These are phyloP conservation scores for Mercurialis annua DNA, from an alignment of 345 rosid species.

Conservation along the genomic window DNA sequence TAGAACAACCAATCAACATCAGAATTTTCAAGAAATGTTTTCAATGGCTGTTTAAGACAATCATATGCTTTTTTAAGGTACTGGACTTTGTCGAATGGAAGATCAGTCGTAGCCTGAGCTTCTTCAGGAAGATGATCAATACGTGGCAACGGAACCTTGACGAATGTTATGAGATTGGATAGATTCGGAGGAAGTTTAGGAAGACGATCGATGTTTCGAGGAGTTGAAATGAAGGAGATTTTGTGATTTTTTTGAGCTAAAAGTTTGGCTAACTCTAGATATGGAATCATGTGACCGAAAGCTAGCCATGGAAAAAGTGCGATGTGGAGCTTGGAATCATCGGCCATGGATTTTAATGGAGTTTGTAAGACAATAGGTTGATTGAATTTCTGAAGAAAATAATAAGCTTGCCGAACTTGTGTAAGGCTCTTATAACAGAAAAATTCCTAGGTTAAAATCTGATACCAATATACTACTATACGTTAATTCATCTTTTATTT, in stretches of 20 bases:
- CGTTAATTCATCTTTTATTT: too few species aligned
- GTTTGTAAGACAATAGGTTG: too few species aligned
- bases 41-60: neutral
- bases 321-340: constrained; percentile 10
- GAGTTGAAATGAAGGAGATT: constrained; percentile 13
- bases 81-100: constrained; percentile 5
- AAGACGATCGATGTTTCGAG: constrained; percentile 14
- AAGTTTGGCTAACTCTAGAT: constrained; percentile 14
- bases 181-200: constrained; percentile 9
- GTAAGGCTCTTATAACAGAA: too few species aligned
- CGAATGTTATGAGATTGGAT: neutral
- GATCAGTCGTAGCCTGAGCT: constrained; percentile 11
- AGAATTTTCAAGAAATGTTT: neutral
- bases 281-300: constrained; percentile 24
- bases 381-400: neutral
- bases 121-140: neutral
- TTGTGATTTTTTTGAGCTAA: constrained; percentile 19
- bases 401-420: too few species aligned
- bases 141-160: neutral
- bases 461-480: too few species aligned
- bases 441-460: too few species aligned
- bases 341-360: constrained; percentile 2
- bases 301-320: constrained; percentile 26
- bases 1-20: constrained; percentile 4
- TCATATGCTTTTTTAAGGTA: constrained; percentile 10